These are phyloP conservation scores for Schwanniomyces yamadae DNA, from an alignment of 805 yeast genomes.

Conservation along the genomic window DNA sequence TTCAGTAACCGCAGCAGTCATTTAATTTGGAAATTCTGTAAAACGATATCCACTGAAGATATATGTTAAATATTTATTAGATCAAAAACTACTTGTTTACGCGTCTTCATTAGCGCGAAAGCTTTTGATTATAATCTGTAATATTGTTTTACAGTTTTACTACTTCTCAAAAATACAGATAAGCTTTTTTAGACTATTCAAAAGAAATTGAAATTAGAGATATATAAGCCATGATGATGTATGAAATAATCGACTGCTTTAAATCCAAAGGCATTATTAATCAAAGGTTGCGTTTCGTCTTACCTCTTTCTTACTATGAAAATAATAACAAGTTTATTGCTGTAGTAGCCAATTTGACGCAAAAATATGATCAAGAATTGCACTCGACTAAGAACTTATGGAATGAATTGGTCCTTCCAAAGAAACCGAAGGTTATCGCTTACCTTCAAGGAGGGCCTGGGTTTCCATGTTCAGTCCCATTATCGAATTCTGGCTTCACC, in stretches of 20 bases:
- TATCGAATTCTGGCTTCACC: conserved; percentile 33
- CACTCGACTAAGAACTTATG: conserved; percentile 11
- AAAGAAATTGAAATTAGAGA: too few relatives aligned
- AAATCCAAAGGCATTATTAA: conserved; percentile 18
- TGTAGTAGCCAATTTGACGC: conserved; percentile 34
- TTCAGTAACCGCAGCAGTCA: too few relatives aligned
- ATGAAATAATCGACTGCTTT: conserved; percentile 21
- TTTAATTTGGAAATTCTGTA: too few relatives aligned
- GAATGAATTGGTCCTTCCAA: conserved; percentile 21
- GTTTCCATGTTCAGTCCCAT: conserved; percentile 42
- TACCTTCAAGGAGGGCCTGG: conserved; percentile 60
- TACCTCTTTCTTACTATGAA: conserved; percentile 19
- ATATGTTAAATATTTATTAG: neutral
- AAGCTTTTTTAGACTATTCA: neutral
- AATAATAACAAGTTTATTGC: conserved; percentile 8
- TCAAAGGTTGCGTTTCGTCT: conserved; percentile 19
- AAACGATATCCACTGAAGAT: too few relatives aligned
- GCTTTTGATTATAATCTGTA: conserved; percentile 1
- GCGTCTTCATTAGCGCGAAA: conserved; percentile 3
- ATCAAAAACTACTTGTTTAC: neutral
- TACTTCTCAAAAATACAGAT: neutral
- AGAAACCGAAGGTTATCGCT: conserved; percentile 34
- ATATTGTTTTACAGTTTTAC: conserved; percentile 1
- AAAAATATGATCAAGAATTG: conserved; percentile 22
- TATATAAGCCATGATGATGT: too few relatives aligned